Evolutionary conservation across 306 rosid genomes (phyloP).

Genomic region (Sesbania bispinosa): DNA sequence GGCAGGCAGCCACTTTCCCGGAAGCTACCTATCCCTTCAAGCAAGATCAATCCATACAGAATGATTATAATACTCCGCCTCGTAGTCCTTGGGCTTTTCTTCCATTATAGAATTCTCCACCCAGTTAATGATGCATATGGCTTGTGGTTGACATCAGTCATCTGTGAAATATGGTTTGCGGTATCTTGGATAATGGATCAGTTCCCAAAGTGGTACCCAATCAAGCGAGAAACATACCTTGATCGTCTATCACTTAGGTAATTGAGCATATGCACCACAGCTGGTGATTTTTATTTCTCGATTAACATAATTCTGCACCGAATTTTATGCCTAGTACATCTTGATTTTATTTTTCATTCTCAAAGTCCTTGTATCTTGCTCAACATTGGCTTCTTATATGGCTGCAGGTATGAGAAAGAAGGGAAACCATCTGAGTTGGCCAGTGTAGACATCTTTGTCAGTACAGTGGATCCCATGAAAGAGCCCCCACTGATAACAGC

Average conservation of each 20-base stretch:
- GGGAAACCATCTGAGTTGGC: constrained; percentile 86
- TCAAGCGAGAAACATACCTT: constrained; percentile 90
- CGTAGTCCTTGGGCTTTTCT: constrained; percentile 72
- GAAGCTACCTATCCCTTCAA: constrained; percentile 75
- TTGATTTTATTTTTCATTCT: too few species aligned
- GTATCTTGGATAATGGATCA: constrained; percentile 96
- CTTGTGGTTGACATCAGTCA: constrained; percentile 95
- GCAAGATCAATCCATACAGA: constrained; percentile 98
- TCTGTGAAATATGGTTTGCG: constrained; percentile 98
- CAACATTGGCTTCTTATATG: constrained; percentile 22
- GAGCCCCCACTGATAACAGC: constrained; percentile 97
- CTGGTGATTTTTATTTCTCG: not conserved
- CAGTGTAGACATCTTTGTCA: constrained; percentile 73
- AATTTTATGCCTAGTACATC: too few species aligned
- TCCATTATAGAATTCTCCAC: constrained; percentile 91
- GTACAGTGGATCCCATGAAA: constrained; percentile 97
- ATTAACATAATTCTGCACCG: not conserved
- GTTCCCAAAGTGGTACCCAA: constrained; percentile 95
- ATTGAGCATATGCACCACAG: not conserved
- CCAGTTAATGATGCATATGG: constrained; percentile 95
- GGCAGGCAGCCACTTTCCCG: constrained; percentile 96
- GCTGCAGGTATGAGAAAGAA: constrained; percentile 91
- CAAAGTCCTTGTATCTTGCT: not conserved
- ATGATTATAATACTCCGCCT: constrained; percentile 78
- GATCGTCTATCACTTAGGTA: constrained; percentile 89